A percentile compares a stretch with the other conserved stretches of the same genome.
These are phyloP conservation scores for Sungouiella blattae DNA, from an alignment of 805 yeast species.

Conservation along the genomic window DNA sequence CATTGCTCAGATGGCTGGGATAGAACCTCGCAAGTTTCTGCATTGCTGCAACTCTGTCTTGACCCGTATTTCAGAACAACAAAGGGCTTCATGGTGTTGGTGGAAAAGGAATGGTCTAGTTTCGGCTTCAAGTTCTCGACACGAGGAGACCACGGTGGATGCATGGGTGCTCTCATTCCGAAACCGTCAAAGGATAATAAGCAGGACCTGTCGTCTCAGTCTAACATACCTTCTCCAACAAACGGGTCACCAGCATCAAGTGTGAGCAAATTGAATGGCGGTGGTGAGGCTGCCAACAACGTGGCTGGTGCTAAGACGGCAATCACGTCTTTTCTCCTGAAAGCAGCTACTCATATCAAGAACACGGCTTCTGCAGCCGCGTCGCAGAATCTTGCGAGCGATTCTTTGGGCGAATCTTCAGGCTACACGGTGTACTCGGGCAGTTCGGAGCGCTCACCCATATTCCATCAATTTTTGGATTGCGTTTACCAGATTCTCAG, in stretches of 20 bases:
- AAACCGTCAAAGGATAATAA: constrained; percentile 13
- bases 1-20: constrained; percentile 99
- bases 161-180: constrained; percentile 36
- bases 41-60: constrained; percentile 78
- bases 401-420: constrained; percentile 21
- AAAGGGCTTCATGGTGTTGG: constrained; percentile 78
- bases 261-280: no score
- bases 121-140: constrained; percentile 91
- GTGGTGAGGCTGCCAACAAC: no score
- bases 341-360: constrained; percentile 41
- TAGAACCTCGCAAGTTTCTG: constrained; percentile 84
- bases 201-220: constrained; percentile 10
- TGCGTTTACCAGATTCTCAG: constrained; percentile 74
- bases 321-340: constrained; percentile 32
- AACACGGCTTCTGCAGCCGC: constrained; percentile 32
- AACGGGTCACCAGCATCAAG: no score
- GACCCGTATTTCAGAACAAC: constrained; percentile 89
- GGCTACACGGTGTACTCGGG: constrained; percentile 33
- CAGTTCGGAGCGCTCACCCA: constrained; percentile 60
- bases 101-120: constrained; percentile 94
- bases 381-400: constrained; percentile 8
- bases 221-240: constrained; percentile 2
- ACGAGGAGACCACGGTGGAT: constrained; percentile 71
- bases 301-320: constrained; percentile 17
- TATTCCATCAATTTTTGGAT: constrained; percentile 92